Base-by-base conservation (phyloP, 306 rosid genomes). In the Cajanus cajan region DNA sequence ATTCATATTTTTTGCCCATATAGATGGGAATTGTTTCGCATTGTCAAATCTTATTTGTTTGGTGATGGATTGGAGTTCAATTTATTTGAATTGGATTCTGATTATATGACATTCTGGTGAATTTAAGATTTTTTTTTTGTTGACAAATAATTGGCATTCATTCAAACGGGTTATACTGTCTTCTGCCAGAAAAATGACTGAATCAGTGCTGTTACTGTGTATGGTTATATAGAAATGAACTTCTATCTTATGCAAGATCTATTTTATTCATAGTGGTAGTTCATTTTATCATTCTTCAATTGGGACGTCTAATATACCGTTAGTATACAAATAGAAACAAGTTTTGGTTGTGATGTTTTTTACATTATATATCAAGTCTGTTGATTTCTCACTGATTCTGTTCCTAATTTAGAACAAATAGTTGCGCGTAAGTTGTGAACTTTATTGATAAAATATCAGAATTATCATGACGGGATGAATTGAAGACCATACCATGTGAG, bases 201-300 rank as follows among this genome's bases (percentile, higher is more conserved):
- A 48, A 48, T 16, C 0, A 48, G 9, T 48, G 11, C 19, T 50
- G 57, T 16, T n/a, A n/a, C 2, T 15, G 4, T 73, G 28, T 22
- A 22, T 50, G 71, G 16, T 64, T 28, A 28, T 25, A 28, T 11
- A 21, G n/a, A 50, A 48, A 47, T 45, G 28, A 16, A 40, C 40
- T 55, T 47, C 5, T 40, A 12, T 52, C 43, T 36, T 41, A 28
- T 61, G n/a, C 68, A 63, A 48, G 82, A 69, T 82, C 52, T 75
- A 55, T 68, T 59, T 51, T 14, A 59, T 70, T 76, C 62, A 37
- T 47, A 63, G 2, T 18, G 22, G 13, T 31, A 21, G 3, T 62
- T 76, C 21, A 21, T 36, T 82, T 57, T 57, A 68, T 39, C 31
- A 36, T 33, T 81, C 22, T 66, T 74, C 43, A 54, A 14, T 48